phyloP scores from a whole-genome alignment of 305 asterid species.

The Solanum hybrid region DNA sequence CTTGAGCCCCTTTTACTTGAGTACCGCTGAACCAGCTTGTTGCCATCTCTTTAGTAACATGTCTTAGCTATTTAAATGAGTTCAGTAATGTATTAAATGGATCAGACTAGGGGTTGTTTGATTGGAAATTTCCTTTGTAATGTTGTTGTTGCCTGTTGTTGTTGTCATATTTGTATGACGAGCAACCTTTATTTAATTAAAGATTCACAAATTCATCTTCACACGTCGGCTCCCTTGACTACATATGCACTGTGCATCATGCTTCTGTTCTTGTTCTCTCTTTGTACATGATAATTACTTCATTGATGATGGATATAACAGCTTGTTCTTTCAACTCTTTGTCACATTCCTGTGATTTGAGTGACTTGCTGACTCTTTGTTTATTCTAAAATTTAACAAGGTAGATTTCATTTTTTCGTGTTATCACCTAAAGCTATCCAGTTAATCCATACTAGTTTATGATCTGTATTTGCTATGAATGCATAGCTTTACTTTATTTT shows the following conservation, averaged over 20 bases:
- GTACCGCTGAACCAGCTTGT: not conserved
- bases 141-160: too few relatives aligned
- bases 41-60: not conserved
- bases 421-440: too few relatives aligned
- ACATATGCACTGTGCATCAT: not conserved
- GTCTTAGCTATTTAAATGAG: not conserved
- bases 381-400: not conserved
- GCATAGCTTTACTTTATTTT: too few relatives aligned
- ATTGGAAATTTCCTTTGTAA: too few relatives aligned
- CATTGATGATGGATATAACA: not conserved
- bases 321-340: not conserved
- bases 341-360: not conserved
- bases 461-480: too few relatives aligned
- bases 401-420: too few relatives aligned
- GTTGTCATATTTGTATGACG: not conserved
- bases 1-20: not conserved
- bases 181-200: not conserved
- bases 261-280: not conserved
- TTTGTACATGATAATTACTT: not conserved
- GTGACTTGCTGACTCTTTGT: not conserved
- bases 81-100: not conserved
- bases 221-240: not conserved
- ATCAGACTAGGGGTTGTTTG: too few relatives aligned
- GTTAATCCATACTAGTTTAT: too few relatives aligned
- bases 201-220: not conserved